Conservation (phyloP, 2,329 filamentous ascomycete genomes). For the Calonectria multiphialidica region DNA sequence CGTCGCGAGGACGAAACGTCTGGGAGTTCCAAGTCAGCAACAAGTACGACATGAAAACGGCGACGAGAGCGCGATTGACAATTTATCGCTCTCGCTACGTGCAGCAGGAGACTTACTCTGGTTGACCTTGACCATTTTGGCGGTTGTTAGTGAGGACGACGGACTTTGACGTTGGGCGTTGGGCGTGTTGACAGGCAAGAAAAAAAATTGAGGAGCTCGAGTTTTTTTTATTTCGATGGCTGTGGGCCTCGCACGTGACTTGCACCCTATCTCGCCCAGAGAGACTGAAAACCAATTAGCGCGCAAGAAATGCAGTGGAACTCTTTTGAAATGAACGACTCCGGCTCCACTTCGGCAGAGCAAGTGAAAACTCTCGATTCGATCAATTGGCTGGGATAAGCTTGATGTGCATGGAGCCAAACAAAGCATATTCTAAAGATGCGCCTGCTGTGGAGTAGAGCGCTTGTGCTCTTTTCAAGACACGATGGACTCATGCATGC, state of each 20-base stretch:
- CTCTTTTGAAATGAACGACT: background rate
- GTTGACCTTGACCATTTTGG: constrained; percentile 81
- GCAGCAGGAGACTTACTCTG: constrained; percentile 57
- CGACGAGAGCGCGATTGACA: constrained; percentile 1
- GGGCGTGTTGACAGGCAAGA: constrained; percentile 42
- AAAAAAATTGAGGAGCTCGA: constrained; percentile 27
- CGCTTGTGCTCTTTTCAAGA: background rate
- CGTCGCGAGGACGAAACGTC: constrained; percentile 84
- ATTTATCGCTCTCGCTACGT: background rate
- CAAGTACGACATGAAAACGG: constrained; percentile 12
- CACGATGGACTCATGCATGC: background rate
- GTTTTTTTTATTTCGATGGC: constrained; percentile 43
- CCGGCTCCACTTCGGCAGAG: constrained; percentile 5
- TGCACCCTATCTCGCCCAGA: background rate
- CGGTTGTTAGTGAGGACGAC: constrained; percentile 45
- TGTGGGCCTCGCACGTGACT: constrained; percentile 49
- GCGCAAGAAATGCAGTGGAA: background rate
- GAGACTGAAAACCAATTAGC: background rate
- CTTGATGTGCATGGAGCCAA: background rate
- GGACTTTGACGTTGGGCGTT: constrained; percentile 47
- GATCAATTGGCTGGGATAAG: background rate
- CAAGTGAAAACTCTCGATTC: background rate
- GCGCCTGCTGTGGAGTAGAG: background rate
- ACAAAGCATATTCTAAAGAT: background rate
- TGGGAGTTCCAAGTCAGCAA: constrained; percentile 44